Conservation (phyloP, 805 yeast species). For the Myxozyma kluyveri region DNA sequence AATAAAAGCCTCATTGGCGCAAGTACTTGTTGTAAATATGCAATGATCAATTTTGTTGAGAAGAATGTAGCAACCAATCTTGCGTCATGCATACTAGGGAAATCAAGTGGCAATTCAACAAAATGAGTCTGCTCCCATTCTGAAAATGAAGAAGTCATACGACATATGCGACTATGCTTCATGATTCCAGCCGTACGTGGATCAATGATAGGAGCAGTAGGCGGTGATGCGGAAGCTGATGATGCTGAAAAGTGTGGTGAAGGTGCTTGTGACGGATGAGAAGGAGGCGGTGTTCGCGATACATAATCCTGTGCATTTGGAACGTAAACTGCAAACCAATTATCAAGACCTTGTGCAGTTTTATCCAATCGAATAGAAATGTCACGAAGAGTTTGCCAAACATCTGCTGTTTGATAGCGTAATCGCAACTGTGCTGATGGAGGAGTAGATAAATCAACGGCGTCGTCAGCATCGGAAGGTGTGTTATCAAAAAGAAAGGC, state of each 20-base stretch:
- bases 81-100: constrained; percentile 12
- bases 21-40: constrained; percentile 6
- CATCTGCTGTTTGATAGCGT: neutral
- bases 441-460: neutral
- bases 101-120: constrained; percentile 5
- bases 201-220: neutral
- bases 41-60: constrained; percentile 1
- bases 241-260: neutral
- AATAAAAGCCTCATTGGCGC: constrained; percentile 2
- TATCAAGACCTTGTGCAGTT: neutral
- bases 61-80: constrained; percentile 6
- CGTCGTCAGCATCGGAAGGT: neutral
- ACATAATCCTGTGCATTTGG: constrained; percentile 3
- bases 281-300: neutral
- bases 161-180: neutral
- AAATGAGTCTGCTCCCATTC: neutral
- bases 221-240: neutral
- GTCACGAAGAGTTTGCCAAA: constrained; percentile 1
- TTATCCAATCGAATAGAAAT: constrained; percentile 1
- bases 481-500: neutral
- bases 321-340: constrained; percentile 7
- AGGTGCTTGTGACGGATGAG: neutral
- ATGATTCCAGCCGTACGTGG: neutral
- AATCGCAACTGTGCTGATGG: constrained; percentile 2
- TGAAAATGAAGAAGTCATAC: neutral